Conservation (phyloP, 495 filamentous ascomycete genomes). For the Aspergillus kassunensis region DNA sequence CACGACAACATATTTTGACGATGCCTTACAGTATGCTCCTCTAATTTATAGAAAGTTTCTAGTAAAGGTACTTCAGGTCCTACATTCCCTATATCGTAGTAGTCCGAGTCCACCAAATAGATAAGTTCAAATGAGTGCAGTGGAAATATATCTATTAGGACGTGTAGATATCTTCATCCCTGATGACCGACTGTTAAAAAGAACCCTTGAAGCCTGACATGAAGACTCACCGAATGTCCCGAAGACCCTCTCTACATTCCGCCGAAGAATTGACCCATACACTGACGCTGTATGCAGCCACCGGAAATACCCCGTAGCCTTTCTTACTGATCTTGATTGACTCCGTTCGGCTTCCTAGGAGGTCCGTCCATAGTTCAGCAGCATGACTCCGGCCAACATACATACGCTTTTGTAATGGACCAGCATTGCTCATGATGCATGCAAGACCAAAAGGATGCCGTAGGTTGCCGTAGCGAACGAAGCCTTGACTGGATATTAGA, state of each 20-base stretch:
- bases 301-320: conserved; percentile 54
- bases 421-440: conserved; percentile 55
- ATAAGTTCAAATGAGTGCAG: neutral
- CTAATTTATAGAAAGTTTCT: too few relatives aligned
- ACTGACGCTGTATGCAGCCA: conserved; percentile 49
- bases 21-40: too few relatives aligned
- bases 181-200: neutral
- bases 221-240: conserved; percentile 21
- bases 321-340: conserved; percentile 50
- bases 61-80: neutral
- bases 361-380: conserved; percentile 59
- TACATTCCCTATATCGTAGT: too few relatives aligned
- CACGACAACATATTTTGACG: too few relatives aligned
- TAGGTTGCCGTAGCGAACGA: conserved; percentile 58
- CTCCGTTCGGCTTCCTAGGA: conserved; percentile 45
- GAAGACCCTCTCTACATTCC: conserved; percentile 47
- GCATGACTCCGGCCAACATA: conserved; percentile 55
- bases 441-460: conserved; percentile 51
- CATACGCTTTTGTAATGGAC: conserved; percentile 50
- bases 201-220: neutral
- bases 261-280: conserved; percentile 59
- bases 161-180: conserved; percentile 1
- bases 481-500: conserved; percentile 32
- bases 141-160: neutral
- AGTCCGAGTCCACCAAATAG: too few relatives aligned